These are phyloP conservation scores for Leccinum ambiguum DNA, from an alignment of 1,284 basidiomycete species.

Conservation along the genomic window DNA sequence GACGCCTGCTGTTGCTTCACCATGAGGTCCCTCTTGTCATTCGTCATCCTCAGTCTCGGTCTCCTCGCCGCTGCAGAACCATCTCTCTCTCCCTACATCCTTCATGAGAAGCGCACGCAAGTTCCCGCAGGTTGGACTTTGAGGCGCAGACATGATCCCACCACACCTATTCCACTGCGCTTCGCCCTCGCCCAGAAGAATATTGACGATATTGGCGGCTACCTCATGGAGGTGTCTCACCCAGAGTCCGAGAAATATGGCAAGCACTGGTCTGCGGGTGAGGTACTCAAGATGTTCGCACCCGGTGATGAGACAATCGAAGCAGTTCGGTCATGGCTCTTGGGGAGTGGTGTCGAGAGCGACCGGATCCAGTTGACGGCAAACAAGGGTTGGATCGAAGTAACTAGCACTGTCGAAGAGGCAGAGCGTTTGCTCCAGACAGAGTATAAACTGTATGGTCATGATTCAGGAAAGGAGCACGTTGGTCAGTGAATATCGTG, in stretches of 20 bases:
- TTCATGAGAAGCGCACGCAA: slow-evolving; percentile 35
- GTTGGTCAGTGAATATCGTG: slow-evolving; percentile 32
- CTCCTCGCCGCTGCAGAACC: slow-evolving; percentile 19
- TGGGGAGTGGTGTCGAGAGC: slow-evolving; percentile 33
- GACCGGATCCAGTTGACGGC: slow-evolving; percentile 32
- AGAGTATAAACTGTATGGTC: slow-evolving; percentile 34
- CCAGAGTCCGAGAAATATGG: slow-evolving; percentile 43
- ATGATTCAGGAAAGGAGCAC: slow-evolving; percentile 39
- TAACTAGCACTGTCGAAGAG: slow-evolving; percentile 39
- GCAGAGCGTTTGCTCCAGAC: slow-evolving; percentile 35
- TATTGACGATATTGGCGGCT: slow-evolving; percentile 37
- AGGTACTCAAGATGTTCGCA: slow-evolving; percentile 39
- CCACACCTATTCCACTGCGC: slow-evolving; percentile 34
- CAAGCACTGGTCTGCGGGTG: slow-evolving; percentile 41
- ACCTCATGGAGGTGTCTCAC: slow-evolving; percentile 43
- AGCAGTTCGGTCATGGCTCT: slow-evolving; percentile 41
- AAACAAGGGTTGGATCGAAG: slow-evolving; percentile 43
- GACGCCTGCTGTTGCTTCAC: background rate
- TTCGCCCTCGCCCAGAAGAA: slow-evolving; percentile 43
- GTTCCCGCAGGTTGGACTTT: slow-evolving; percentile 36
- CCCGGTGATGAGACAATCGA: slow-evolving; percentile 30
- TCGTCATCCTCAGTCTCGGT: slow-evolving; percentile 21
- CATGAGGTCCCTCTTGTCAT: slow-evolving; percentile 21
- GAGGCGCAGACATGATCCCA: slow-evolving; percentile 28
- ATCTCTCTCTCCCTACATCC: slow-evolving; percentile 12